Conservation (phyloP, 208 protist genomes). For the Trypanosoma brucei region DNA sequence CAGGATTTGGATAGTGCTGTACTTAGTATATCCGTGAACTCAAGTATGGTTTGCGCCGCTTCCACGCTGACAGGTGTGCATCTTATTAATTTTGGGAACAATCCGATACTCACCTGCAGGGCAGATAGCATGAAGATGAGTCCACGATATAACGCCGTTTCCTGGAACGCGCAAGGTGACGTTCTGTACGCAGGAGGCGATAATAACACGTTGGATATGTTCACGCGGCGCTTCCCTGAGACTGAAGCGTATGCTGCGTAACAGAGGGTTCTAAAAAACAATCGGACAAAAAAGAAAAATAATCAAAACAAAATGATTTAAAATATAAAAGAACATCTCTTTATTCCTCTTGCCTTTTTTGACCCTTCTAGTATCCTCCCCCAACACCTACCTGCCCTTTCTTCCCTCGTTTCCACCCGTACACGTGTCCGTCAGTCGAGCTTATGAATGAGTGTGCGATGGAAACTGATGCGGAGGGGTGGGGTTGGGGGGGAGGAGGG, state of each 20-base stretch:
- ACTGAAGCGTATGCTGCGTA: constrained; percentile 22
- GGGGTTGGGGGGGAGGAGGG: too few species aligned
- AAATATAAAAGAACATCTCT: too few species aligned
- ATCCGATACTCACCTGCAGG: constrained; percentile 40
- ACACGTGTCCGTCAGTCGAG: too few species aligned
- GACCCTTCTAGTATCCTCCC: too few species aligned
- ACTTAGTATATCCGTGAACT: constrained; percentile 64
- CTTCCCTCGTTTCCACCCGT: too few species aligned
- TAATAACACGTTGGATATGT: constrained; percentile 68
- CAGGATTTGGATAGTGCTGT: constrained; percentile 81
- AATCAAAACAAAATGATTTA: too few species aligned
- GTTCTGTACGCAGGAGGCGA: constrained; percentile 76
- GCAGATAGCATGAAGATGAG: constrained; percentile 46
- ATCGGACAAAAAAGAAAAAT: not conserved
- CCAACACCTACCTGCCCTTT: too few species aligned
- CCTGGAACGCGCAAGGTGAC: constrained; percentile 68
- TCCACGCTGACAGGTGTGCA: constrained; percentile 79
- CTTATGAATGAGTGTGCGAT: too few species aligned
- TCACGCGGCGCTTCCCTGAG: constrained; percentile 37
- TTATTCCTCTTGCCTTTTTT: too few species aligned
- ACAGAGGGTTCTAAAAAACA: not conserved
- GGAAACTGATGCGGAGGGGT: too few species aligned
- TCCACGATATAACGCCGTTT: constrained; percentile 71
- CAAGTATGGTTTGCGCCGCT: constrained; percentile 67
- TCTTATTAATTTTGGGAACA: constrained; percentile 65